These are phyloP conservation scores for Carex cristatella DNA, from an alignment of 176 grass and related monocot genomes.

Conservation along the genomic window DNA sequence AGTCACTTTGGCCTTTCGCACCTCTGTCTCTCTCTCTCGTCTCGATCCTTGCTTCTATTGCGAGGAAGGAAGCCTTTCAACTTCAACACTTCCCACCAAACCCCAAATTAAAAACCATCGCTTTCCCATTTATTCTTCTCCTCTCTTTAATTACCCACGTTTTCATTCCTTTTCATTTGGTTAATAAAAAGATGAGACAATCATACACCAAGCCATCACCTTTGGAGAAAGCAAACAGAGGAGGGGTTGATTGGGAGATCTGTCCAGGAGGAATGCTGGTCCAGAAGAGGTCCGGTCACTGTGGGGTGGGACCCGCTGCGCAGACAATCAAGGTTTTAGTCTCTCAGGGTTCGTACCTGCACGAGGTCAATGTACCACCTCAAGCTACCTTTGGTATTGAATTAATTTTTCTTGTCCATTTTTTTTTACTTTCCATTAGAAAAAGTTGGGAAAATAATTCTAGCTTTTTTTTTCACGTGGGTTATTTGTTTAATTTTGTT, in stretches of 20 bases:
- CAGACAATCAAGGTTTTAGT: slow-evolving; percentile 72
- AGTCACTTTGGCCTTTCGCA: neutral
- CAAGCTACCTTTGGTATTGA: slow-evolving; percentile 74
- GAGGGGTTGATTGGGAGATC: slow-evolving; percentile 70
- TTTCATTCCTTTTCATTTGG: slow-evolving; percentile 2
- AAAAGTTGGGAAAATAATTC: neutral
- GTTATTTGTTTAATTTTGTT: neutral
- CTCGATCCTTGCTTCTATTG: slow-evolving; percentile 24
- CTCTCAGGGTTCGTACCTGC: slow-evolving; percentile 48
- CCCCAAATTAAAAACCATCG: neutral
- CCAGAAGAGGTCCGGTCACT: slow-evolving; percentile 63
- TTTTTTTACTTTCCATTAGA: neutral
- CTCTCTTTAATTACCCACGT: slow-evolving; percentile 1
- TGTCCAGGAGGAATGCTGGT: slow-evolving; percentile 88
- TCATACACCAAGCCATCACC: slow-evolving; percentile 1
- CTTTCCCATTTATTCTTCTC: neutral
- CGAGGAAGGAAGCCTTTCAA: slow-evolving; percentile 36
- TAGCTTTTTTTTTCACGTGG: neutral
- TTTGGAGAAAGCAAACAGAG: slow-evolving; percentile 6
- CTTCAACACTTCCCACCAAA: neutral
- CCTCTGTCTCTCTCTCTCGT: neutral
- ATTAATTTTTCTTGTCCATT: neutral
- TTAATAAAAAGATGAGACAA: neutral
- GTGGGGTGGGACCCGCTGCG: neutral
- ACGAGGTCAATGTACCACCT: slow-evolving; percentile 56